phyloP scores from a whole-genome alignment of 257 asterid species.

The Thymus quinquecostatus region DNA sequence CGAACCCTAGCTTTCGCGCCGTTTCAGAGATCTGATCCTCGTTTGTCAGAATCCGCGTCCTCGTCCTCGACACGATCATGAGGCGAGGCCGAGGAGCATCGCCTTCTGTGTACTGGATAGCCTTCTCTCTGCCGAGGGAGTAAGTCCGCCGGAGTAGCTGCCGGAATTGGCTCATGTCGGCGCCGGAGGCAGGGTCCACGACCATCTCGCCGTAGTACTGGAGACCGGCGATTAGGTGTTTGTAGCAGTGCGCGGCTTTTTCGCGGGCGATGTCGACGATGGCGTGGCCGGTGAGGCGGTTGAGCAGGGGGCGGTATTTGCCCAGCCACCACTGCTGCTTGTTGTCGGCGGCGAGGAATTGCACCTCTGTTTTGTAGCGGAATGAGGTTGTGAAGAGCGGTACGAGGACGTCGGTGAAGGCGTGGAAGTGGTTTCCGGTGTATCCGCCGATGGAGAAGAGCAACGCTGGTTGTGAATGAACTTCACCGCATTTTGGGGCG shows the following conservation, averaged over 20 bases:
- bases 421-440: conserved; percentile 61
- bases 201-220: conserved; percentile 49
- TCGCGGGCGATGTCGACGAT: conserved; percentile 45
- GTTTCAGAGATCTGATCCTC: conserved; percentile 35
- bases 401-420: conserved; percentile 55
- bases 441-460: conserved; percentile 58
- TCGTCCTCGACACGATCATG: conserved; percentile 62
- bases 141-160: conserved; percentile 52
- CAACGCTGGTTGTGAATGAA: conserved; percentile 53
- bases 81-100: conserved; percentile 46
- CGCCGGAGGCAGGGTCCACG: conserved; percentile 10
- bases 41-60: conserved; percentile 51
- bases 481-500: conserved; percentile 47
- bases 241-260: conserved; percentile 52
- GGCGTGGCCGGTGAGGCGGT: conserved; percentile 44
- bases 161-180: conserved; percentile 52
- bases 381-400: conserved; percentile 54
- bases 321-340: conserved; percentile 60
- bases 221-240: conserved; percentile 50
- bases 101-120: conserved; percentile 22
- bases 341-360: conserved; percentile 44
- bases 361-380: conserved; percentile 39
- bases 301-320: conserved; percentile 44
- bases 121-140: conserved; percentile 45
- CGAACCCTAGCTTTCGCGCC: conserved; percentile 61